Evolutionary conservation across 345 rosid species (phyloP).

Genomic region (Salix brachista): DNA sequence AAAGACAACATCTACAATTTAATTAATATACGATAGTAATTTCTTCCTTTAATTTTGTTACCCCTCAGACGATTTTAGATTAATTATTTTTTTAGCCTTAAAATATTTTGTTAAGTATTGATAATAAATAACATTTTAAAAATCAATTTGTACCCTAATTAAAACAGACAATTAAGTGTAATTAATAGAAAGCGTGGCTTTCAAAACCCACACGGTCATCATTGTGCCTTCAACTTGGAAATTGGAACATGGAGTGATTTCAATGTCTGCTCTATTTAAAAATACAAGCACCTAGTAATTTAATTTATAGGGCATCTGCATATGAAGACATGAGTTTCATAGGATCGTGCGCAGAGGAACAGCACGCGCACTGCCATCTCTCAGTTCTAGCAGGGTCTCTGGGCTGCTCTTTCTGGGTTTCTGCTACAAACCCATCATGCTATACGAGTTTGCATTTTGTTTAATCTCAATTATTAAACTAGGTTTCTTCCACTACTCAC

Average conservation of each 20-base stretch:
- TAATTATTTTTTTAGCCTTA: too few relatives aligned
- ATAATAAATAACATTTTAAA: too few relatives aligned
- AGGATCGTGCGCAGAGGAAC: slow-evolving; percentile 45
- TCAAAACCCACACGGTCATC: slow-evolving; percentile 7
- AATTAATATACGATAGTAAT: too few relatives aligned
- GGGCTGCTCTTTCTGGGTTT: slow-evolving; percentile 3
- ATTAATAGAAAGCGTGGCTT: slow-evolving; percentile 2
- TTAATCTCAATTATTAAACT: not conserved
- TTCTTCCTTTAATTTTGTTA: not conserved
- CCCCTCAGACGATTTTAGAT: not conserved
- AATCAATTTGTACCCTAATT: too few relatives aligned
- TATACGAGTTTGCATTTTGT: not conserved
- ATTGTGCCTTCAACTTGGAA: slow-evolving; percentile 16
- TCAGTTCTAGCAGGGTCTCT: not conserved
- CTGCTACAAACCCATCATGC: slow-evolving; percentile 8
- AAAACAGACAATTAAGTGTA: too few relatives aligned
- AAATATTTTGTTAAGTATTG: too few relatives aligned
- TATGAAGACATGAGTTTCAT: not conserved
- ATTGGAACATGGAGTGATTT: slow-evolving; percentile 7
- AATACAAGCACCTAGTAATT: not conserved
- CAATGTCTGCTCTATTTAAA: not conserved
- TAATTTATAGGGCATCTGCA: not conserved
- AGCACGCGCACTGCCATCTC: slow-evolving; percentile 48
- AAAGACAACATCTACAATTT: not conserved
- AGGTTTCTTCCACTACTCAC: not conserved